These are phyloP conservation scores for Citrullus colocynthis DNA, from an alignment of 306 rosid genomes.

Conservation along the genomic window DNA sequence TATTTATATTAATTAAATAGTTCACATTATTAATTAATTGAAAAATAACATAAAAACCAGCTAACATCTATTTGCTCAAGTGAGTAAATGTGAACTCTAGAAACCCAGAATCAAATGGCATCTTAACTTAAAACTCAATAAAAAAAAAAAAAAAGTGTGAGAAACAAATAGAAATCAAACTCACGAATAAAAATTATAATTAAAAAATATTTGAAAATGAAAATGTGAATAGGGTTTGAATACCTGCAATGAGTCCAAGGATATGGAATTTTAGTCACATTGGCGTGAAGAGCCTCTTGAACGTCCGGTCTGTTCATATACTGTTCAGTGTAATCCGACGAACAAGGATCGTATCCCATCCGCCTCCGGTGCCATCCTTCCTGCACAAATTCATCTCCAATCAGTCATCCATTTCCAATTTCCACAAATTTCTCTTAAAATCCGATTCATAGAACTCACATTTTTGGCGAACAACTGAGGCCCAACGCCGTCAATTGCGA, in stretches of 20 bases:
- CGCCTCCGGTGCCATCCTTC: constrained; percentile 19
- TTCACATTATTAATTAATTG: too few species aligned
- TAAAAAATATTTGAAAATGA: background rate
- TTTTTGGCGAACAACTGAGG: constrained; percentile 12
- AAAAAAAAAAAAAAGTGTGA: too few species aligned
- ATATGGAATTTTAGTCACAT: constrained; percentile 33
- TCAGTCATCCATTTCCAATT: background rate
- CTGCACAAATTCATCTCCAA: constrained; percentile 9
- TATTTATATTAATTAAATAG: too few species aligned
- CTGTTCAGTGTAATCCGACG: constrained; percentile 15
- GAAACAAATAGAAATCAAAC: too few species aligned
- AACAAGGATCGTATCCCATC: constrained; percentile 39
- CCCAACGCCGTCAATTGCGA: constrained; percentile 2
- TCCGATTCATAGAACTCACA: constrained; percentile 12
- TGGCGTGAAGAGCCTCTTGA: constrained; percentile 42
- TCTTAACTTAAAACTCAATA: too few species aligned
- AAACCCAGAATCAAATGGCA: too few species aligned
- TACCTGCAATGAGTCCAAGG: constrained; percentile 35
- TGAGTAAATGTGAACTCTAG: too few species aligned
- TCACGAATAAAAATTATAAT: too few species aligned
- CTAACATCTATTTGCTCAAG: too few species aligned
- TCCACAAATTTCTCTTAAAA: background rate
- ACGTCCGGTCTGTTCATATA: constrained; percentile 36
- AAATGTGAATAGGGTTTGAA: background rate
- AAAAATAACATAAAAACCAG: too few species aligned